These are phyloP conservation scores for Fusarium sp. DNA, from an alignment of 2,329 filamentous ascomycete species.

Conservation along the genomic window DNA sequence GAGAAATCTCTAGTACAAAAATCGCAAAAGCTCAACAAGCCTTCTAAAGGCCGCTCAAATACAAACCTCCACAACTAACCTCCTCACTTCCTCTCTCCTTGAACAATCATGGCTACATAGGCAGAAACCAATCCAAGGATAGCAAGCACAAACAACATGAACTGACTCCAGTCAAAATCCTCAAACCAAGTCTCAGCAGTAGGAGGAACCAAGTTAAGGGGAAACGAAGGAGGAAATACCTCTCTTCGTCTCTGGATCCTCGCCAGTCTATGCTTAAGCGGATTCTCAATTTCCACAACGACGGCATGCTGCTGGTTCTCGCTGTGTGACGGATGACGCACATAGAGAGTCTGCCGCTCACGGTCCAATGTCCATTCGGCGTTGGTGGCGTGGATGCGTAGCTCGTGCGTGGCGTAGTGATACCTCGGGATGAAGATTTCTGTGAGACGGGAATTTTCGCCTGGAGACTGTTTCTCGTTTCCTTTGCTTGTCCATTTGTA, in stretches of 20 bases:
- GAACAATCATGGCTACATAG: neutral
- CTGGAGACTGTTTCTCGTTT: slow-evolving; percentile 14
- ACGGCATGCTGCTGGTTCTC: slow-evolving; percentile 30
- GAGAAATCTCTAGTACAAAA: neutral
- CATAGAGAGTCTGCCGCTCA: slow-evolving; percentile 44
- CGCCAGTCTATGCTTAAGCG: slow-evolving; percentile 36
- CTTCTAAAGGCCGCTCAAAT: neutral
- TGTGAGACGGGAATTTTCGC: slow-evolving; percentile 42
- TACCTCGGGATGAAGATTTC: slow-evolving; percentile 53
- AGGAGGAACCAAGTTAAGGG: slow-evolving; percentile 25
- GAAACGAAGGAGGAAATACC: slow-evolving; percentile 23
- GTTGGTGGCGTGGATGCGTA: slow-evolving; percentile 42
- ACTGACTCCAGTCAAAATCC: slow-evolving; percentile 24
- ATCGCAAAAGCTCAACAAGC: neutral
- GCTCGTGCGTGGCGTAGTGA: slow-evolving; percentile 46
- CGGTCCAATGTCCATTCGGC: slow-evolving; percentile 46
- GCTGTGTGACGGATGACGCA: slow-evolving; percentile 31
- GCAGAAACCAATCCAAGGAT: slow-evolving; percentile 9
- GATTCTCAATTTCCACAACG: slow-evolving; percentile 39
- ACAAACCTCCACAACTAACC: neutral
- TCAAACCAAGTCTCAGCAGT: slow-evolving; percentile 35
- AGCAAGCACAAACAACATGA: slow-evolving; percentile 15
- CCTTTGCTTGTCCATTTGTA: slow-evolving; percentile 45
- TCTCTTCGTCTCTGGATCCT: slow-evolving; percentile 19
- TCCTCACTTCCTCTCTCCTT: neutral